These are phyloP conservation scores for Pseudoperonospora humuli DNA, from an alignment of 352 stramenopile species.

Conservation along the genomic window DNA sequence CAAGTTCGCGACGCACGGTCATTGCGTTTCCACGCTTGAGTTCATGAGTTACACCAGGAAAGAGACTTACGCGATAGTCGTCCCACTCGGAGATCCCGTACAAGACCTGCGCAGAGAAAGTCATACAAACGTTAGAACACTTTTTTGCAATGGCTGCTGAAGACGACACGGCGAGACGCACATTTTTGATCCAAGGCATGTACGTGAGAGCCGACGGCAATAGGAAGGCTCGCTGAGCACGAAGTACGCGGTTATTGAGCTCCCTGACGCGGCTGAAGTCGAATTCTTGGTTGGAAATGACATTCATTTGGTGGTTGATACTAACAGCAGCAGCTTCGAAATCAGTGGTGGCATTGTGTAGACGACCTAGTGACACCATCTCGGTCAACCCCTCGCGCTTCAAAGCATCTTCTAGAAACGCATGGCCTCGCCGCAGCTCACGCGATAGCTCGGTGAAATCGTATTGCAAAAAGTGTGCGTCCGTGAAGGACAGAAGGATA, in stretches of 20 bases:
- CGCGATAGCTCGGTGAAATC: slow-evolving; percentile 76
- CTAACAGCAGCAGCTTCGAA: slow-evolving; percentile 59
- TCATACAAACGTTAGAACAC: no score
- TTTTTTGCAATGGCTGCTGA: no score
- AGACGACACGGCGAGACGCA: no score
- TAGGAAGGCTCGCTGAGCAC: slow-evolving; percentile 75
- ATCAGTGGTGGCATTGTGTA: slow-evolving; percentile 45
- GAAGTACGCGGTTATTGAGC: slow-evolving; percentile 78
- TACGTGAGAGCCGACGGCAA: slow-evolving; percentile 51
- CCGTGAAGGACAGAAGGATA: slow-evolving; percentile 66
- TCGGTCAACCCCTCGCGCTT: slow-evolving; percentile 21
- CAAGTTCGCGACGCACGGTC: slow-evolving; percentile 71
- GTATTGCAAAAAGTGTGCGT: slow-evolving; percentile 80
- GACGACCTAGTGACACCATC: slow-evolving; percentile 33
- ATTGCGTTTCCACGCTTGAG: slow-evolving; percentile 59
- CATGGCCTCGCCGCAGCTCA: slow-evolving; percentile 55
- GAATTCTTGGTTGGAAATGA: slow-evolving; percentile 44
- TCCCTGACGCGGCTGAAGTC: slow-evolving; percentile 77
- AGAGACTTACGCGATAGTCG: slow-evolving; percentile 72
- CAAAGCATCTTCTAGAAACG: slow-evolving; percentile 45
- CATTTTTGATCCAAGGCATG: slow-evolving; percentile 79
- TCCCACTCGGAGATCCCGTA: slow-evolving; percentile 83
- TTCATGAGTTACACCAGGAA: slow-evolving; percentile 67
- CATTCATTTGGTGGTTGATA: slow-evolving; percentile 45
- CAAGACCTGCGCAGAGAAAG: slow-evolving; percentile 53